Base-by-base conservation (phyloP, 441 rosid genomes). In the Manihot esculenta region DNA sequence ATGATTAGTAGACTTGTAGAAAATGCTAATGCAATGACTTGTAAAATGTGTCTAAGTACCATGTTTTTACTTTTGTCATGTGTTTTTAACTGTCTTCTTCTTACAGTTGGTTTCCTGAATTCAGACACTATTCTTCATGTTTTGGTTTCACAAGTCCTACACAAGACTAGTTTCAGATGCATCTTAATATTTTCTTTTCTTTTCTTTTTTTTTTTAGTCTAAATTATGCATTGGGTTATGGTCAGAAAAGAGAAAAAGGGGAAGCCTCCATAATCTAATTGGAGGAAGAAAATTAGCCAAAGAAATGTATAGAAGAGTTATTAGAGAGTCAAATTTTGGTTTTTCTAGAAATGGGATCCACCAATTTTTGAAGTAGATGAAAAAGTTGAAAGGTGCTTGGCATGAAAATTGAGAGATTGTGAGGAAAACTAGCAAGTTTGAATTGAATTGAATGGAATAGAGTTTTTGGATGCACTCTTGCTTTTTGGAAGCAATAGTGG, bases 261-360 rank as follows among this genome's bases (percentile, higher is more conserved):
- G 4, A 30, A 30, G 33, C 2, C 33, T 1, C 33, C 2, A 21
- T 3, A 11, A 10, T 1, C 17, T 21, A 3, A 10, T 54, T 23
- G 3, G 17, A 15, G 21, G 20, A 54, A 30, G 41, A 30, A 30
- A 58, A 30, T 24, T 13, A 10, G 21, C 0, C 1, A 9, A 45
- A 15, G 24, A n/a, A 2, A 62, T n/a, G n/a, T n/a, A 38, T 5
- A 5, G 12, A 11, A 2, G 12, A 2, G 7, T 1, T 62, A 3
- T 12, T 12, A 3, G 8, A 4, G 17, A 14, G n/a, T 7, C 9
- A 38, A 12, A 2, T 21, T 2, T 14, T 14, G 17, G 42, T 10
- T 67, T n/a, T 69, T 70, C 74, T 61, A 13, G 65, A 77, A 65
- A 62, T 77, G 62, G 71, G 75, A 59, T 64, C 77, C 74, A 73